Evolutionary conservation across 179 eudicot species (phyloP).

Genomic region (Camellia oleifera): DNA sequence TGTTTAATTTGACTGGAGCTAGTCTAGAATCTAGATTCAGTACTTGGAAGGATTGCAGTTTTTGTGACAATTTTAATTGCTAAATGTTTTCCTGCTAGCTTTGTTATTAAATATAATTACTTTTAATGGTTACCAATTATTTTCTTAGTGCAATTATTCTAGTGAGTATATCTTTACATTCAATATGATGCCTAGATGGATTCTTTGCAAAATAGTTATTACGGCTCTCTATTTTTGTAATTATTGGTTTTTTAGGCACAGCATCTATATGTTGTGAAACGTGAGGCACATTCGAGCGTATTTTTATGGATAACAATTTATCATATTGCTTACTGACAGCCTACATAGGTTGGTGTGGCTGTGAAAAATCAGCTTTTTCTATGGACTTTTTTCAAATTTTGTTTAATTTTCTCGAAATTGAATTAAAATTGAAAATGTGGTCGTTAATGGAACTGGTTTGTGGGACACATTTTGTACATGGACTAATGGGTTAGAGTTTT

Average conservation of each 20-base stretch:
- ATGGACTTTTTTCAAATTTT: no score
- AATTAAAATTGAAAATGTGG: no score
- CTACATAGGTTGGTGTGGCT: not conserved
- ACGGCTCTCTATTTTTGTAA: not conserved
- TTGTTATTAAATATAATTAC: not conserved
- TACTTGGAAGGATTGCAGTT: conserved; percentile 8
- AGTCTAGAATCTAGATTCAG: conserved; percentile 2
- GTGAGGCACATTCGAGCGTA: not conserved
- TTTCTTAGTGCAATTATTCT: not conserved
- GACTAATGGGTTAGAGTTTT: no score
- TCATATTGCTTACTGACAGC: not conserved
- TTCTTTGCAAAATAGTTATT: not conserved
- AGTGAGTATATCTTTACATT: not conserved
- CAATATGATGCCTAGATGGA: not conserved
- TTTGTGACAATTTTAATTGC: not conserved
- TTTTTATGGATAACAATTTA: not conserved
- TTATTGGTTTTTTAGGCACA: not conserved
- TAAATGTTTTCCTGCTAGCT: not conserved
- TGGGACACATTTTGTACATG: no score
- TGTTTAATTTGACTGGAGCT: conserved; percentile 7
- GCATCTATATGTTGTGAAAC: not conserved
- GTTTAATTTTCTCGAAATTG: no score
- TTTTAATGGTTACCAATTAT: not conserved
- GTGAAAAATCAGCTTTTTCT: no score
- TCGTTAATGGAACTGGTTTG: no score